phyloP scores from a whole-genome alignment of 306 rosid species.

The Vigna angularis region DNA sequence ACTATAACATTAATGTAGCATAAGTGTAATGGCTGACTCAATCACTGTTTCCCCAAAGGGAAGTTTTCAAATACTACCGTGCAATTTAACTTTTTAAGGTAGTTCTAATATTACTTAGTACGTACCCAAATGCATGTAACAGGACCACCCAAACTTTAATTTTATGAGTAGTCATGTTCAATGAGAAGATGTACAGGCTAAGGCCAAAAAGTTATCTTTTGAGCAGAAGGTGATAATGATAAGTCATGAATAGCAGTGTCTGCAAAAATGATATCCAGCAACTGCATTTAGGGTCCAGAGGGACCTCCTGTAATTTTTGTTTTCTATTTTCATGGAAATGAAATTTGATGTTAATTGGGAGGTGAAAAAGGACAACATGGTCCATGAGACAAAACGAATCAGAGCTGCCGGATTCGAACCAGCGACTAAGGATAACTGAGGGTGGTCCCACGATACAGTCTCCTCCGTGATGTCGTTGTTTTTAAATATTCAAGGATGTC shows the following conservation, averaged over 20 bases:
- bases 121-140: not conserved
- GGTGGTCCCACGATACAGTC: conserved; percentile 43
- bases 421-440: conserved; percentile 49
- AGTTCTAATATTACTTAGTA: conserved; percentile 24
- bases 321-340: not conserved
- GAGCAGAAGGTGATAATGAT: conserved; percentile 44
- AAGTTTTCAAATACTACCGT: conserved; percentile 7
- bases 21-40: not conserved
- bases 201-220: conserved; percentile 34
- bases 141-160: conserved; percentile 43
- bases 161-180: conserved; percentile 49
- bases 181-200: conserved; percentile 37
- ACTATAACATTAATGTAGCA: not conserved
- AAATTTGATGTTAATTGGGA: conserved; percentile 7
- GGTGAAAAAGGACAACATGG: not conserved
- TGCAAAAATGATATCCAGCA: not conserved
- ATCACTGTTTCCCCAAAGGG: conserved; percentile 1
- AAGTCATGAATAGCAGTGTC: conserved; percentile 34
- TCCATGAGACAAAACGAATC: conserved; percentile 4
- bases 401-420: conserved; percentile 60
- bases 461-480: conserved; percentile 35
- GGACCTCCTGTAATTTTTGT: conserved; percentile 38
- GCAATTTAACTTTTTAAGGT: not conserved
- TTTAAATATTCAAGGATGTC: not conserved
- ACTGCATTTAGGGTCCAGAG: conserved; percentile 33